Evolutionary conservation across 371 early-diverging fungal genomes (phyloP).

Genomic region (Zopfochytrium polystomum): DNA sequence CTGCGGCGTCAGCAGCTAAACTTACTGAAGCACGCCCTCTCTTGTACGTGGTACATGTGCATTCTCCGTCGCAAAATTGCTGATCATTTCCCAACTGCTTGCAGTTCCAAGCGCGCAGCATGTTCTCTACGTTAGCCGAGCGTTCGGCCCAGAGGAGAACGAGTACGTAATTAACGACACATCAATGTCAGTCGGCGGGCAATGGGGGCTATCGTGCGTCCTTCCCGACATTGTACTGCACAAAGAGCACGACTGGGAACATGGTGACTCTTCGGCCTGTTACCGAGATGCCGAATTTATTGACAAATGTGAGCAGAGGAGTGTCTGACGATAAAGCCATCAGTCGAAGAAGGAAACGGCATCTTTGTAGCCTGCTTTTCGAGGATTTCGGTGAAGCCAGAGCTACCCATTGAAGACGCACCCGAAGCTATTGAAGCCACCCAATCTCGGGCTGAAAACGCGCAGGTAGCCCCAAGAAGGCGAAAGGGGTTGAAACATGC

Average conservation of each 20-base stretch:
- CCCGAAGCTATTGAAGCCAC: not conserved
- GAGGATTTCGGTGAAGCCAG: slow-evolving; percentile 4
- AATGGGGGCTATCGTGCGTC: slow-evolving; percentile 51
- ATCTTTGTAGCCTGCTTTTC: slow-evolving; percentile 42
- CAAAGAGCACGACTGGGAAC: slow-evolving; percentile 33
- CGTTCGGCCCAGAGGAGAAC: slow-evolving; percentile 91
- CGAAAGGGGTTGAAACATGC: slow-evolving; percentile 5
- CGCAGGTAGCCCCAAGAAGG: slow-evolving; percentile 8
- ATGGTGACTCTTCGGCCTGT: slow-evolving; percentile 20
- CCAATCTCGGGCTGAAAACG: not conserved
- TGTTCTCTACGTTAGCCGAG: slow-evolving; percentile 96
- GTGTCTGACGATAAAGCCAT: slow-evolving; percentile 42
- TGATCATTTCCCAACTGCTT: not conserved
- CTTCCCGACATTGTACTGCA: slow-evolving; percentile 38
- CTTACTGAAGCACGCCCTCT: slow-evolving; percentile 68
- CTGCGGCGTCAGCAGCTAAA: slow-evolving; percentile 65
- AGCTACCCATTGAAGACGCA: not conserved
- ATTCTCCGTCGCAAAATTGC: not conserved
- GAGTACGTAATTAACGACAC: slow-evolving; percentile 80
- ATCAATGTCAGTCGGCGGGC: slow-evolving; percentile 30
- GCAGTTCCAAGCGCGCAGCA: slow-evolving; percentile 70
- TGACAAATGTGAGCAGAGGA: slow-evolving; percentile 24
- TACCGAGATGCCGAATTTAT: not conserved
- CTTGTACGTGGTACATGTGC: slow-evolving; percentile 52
- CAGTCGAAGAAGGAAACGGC: slow-evolving; percentile 45